phyloP scores from a whole-genome alignment of 345 rosid genomes.

The Pistacia integerrima region DNA sequence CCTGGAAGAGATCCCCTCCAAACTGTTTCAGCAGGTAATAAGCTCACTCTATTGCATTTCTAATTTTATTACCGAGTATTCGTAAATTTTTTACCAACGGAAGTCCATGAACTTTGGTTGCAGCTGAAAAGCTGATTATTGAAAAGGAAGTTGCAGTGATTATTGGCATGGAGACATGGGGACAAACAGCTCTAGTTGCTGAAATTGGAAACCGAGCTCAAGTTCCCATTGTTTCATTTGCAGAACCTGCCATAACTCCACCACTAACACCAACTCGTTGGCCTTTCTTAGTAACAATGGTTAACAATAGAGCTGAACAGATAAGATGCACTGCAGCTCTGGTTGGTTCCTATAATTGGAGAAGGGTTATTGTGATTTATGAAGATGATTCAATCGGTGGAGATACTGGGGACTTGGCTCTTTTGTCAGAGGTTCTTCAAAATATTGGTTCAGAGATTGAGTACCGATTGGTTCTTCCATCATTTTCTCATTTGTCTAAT shows the following conservation, averaged over 20 bases:
- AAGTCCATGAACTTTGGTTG: not conserved
- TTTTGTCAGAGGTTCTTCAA: constrained; percentile 37
- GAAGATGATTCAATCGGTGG: constrained; percentile 39
- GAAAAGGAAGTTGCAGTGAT: constrained; percentile 41
- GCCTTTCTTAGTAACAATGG: constrained; percentile 47
- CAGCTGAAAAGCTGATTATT: constrained; percentile 45
- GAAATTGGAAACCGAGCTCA: constrained; percentile 34
- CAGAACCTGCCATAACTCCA: constrained; percentile 30
- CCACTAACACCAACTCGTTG: constrained; percentile 30
- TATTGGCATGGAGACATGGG: constrained; percentile 53
- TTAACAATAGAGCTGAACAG: constrained; percentile 27
- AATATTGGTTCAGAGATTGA: constrained; percentile 39
- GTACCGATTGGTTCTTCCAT: constrained; percentile 40
- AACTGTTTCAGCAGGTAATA: constrained; percentile 41
- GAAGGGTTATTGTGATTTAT: constrained; percentile 35
- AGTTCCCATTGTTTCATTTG: constrained; percentile 47
- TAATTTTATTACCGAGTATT: not conserved
- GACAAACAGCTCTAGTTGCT: constrained; percentile 46
- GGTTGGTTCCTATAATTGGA: constrained; percentile 35
- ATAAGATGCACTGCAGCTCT: constrained; percentile 45
- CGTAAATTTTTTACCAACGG: not conserved
- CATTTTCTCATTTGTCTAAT: constrained; percentile 29
- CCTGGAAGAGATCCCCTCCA: constrained; percentile 29
- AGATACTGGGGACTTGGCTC: constrained; percentile 29
- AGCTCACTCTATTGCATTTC: not conserved